phyloP scores from a whole-genome alignment of 164 flowering plant species.

The Cinnamomum chago region DNA sequence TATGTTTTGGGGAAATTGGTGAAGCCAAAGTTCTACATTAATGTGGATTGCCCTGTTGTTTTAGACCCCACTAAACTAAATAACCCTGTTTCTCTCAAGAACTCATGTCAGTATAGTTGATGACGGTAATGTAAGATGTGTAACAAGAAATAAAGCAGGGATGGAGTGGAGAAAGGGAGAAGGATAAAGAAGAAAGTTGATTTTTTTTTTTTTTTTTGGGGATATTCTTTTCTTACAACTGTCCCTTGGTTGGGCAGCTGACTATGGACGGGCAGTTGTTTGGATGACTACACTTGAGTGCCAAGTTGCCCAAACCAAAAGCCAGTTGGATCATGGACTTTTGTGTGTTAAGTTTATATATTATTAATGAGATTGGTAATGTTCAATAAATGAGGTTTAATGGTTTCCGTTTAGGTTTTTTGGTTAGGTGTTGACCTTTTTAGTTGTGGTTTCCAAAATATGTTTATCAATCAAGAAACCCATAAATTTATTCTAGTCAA shows the following conservation, averaged over 20 bases:
- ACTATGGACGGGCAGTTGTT: conserved; percentile 11
- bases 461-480: too few species aligned
- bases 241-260: conserved; percentile 9
- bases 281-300: neutral
- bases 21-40: conserved; percentile 68
- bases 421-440: too few species aligned
- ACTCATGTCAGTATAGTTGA: conserved; percentile 38
- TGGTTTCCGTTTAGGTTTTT: too few species aligned
- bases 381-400: neutral
- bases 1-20: conserved; percentile 81
- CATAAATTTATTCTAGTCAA: too few species aligned
- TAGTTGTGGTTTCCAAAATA: too few species aligned
- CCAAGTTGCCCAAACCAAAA: neutral
- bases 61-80: conserved; percentile 50
- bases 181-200: neutral
- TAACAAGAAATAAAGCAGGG: neutral
- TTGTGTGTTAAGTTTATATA: neutral
- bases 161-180: neutral
- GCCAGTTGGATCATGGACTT: neutral
- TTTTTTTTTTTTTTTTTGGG: neutral
- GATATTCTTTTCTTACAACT: conserved; percentile 13
- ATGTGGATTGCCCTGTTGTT: conserved; percentile 40
- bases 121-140: neutral
- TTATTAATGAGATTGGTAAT: neutral
- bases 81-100: conserved; percentile 45